phyloP scores from a whole-genome alignment of 192 early-diverging fungal species.

The Rhizophagus sp. region DNA sequence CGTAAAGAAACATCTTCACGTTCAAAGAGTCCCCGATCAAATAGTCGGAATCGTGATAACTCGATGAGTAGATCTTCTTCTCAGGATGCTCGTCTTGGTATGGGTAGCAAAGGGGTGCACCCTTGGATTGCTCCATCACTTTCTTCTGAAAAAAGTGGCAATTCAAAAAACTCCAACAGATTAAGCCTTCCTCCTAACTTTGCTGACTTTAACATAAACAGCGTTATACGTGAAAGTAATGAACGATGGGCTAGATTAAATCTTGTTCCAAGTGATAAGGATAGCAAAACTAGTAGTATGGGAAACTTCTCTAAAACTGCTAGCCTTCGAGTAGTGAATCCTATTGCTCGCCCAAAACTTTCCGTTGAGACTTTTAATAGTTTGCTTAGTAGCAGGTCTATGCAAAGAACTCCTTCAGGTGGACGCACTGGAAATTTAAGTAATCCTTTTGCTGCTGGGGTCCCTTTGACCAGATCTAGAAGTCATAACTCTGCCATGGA shows the following conservation, averaged over 20 bases:
- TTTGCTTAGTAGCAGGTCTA: conserved; percentile 1
- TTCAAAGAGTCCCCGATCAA: conserved; percentile 22
- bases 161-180: conserved; percentile 23
- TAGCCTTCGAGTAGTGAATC: neutral
- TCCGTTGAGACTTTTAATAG: conserved; percentile 3
- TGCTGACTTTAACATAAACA: conserved; percentile 13
- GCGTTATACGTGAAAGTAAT: conserved; percentile 23
- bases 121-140: conserved; percentile 16
- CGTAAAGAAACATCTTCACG: conserved; percentile 9
- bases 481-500: conserved; percentile 29
- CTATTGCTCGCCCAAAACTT: conserved; percentile 9
- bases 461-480: conserved; percentile 23
- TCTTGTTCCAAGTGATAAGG: neutral
- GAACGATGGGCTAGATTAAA: conserved; percentile 30
- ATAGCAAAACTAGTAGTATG: neutral
- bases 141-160: neutral
- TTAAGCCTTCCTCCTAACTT: conserved; percentile 29
- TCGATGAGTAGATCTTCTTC: conserved; percentile 3
- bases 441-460: conserved; percentile 7
- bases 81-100: conserved; percentile 21
- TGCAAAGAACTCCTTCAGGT: conserved; percentile 28
- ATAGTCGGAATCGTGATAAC: conserved; percentile 12
- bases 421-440: neutral
- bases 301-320: conserved; percentile 21
- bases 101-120: neutral